Evolutionary conservation across 2,329 filamentous ascomycete species (phyloP).

Genomic region (Colletotrichum lupini): DNA sequence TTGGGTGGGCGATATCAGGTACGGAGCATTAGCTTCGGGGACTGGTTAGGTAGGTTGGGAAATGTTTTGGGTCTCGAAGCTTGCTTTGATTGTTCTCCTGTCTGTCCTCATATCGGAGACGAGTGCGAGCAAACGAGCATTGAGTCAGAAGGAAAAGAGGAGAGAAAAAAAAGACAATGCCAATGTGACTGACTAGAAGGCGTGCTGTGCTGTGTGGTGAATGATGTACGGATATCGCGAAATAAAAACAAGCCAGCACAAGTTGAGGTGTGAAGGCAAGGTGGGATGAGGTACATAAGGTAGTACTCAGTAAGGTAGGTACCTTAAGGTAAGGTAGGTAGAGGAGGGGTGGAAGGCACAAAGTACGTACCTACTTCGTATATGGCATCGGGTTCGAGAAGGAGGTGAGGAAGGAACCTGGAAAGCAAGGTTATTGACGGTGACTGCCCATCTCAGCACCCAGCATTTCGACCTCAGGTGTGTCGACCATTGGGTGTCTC

Average conservation of each 20-base stretch:
- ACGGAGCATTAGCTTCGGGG: not conserved
- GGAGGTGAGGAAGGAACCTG: not conserved
- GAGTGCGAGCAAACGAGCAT: constrained; percentile 14
- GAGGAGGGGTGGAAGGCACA: not conserved
- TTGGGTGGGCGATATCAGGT: not conserved
- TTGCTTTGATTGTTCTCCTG: not conserved
- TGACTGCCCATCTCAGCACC: not conserved
- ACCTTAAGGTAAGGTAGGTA: no score
- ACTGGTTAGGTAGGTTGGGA: not conserved
- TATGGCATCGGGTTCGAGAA: not conserved
- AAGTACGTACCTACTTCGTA: not conserved
- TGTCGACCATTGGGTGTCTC: not conserved
- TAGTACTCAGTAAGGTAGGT: no score
- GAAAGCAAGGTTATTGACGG: constrained; percentile 6
- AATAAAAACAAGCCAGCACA: not conserved
- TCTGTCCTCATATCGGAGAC: not conserved
- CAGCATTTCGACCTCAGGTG: not conserved
- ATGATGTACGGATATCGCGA: not conserved
- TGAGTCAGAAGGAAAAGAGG: not conserved
- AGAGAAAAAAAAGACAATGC: not conserved
- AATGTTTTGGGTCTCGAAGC: constrained; percentile 3
- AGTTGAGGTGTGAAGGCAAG: not conserved
- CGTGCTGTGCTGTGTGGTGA: not conserved
- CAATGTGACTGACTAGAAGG: not conserved
- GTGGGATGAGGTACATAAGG: not conserved